Conservation (phyloP, 805 yeast genomes). For the Kuraishia molischiana region DNA sequence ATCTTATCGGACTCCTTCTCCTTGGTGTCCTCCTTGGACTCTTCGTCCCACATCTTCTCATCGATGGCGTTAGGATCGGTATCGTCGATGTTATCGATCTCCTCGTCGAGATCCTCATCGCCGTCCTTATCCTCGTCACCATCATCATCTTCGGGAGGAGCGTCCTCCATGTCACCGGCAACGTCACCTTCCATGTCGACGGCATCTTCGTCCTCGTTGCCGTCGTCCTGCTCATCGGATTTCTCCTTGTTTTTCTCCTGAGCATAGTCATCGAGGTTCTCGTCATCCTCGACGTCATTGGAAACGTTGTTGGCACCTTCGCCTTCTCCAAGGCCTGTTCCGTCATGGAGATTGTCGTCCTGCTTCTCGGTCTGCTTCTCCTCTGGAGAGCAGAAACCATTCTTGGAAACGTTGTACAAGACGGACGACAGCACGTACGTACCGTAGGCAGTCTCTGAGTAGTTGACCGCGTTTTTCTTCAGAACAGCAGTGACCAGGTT, state of each 20-base stretch:
- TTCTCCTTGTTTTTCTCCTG: slow-evolving; percentile 65
- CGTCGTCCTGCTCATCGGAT: slow-evolving; percentile 46
- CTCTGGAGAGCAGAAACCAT: slow-evolving; percentile 92
- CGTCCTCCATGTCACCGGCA: slow-evolving; percentile 87
- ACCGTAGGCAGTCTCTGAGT: slow-evolving; percentile 47
- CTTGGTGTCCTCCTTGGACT: slow-evolving; percentile 63
- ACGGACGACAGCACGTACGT: slow-evolving; percentile 47
- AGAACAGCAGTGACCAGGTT: slow-evolving; percentile 35
- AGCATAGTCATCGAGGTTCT: slow-evolving; percentile 69
- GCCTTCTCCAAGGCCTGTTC: slow-evolving; percentile 85
- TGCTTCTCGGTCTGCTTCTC: slow-evolving; percentile 58
- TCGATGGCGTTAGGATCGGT: slow-evolving; percentile 92
- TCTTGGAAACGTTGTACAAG: slow-evolving; percentile 52
- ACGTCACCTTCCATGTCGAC: slow-evolving; percentile 93
- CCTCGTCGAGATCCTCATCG: slow-evolving; percentile 76
- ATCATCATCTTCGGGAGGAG: slow-evolving; percentile 52
- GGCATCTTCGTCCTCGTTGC: slow-evolving; percentile 78
- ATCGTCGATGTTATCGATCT: slow-evolving; percentile 81
- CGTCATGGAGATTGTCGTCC: slow-evolving; percentile 55
- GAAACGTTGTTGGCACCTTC: slow-evolving; percentile 75
- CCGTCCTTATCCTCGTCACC: slow-evolving; percentile 40
- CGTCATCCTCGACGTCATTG: slow-evolving; percentile 85
- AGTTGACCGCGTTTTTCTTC: slow-evolving; percentile 34
- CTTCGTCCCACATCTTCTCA: slow-evolving; percentile 97
- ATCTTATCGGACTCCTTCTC: slow-evolving; percentile 75